A percentile compares a stretch with the other conserved stretches of the same genome.
Evolutionary conservation across 345 rosid genomes (phyloP).

Genomic region (Erucastrum elatum): DNA sequence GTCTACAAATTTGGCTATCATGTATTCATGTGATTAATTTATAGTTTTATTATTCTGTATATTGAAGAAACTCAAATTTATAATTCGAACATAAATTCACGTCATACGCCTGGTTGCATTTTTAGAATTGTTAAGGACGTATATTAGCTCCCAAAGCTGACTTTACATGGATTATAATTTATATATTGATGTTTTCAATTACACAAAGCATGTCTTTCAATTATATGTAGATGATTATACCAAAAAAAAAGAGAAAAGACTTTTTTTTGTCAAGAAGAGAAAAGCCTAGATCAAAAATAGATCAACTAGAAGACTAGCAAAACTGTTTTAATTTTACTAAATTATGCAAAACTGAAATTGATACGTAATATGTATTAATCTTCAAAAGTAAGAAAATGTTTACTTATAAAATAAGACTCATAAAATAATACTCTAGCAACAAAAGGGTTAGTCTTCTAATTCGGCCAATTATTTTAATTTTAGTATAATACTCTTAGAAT

Average conservation of each 20-base stretch:
- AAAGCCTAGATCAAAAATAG: neutral
- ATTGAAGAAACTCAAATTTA: neutral
- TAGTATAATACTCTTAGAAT: neutral
- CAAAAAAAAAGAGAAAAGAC: too few relatives aligned
- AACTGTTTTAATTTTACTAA: neutral
- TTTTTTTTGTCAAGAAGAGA: neutral
- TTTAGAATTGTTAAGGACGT: neutral
- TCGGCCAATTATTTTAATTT: too few relatives aligned
- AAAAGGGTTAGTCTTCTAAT: neutral
- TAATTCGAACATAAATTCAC: neutral
- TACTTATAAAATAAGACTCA: too few relatives aligned
- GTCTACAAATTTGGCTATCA: neutral
- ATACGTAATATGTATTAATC: neutral
- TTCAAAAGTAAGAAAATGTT: neutral
- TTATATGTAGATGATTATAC: neutral
- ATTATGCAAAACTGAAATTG: neutral
- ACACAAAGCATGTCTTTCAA: neutral
- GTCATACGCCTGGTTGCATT: neutral
- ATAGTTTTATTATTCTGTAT: neutral
- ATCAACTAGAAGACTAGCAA: neutral
- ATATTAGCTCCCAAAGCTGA: neutral
- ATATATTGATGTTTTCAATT: slow-evolving; percentile 6
- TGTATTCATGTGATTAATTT: neutral
- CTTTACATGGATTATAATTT: neutral
- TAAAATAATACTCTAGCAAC: neutral